Conservation (phyloP, 768 basidiomycete species). For the Auriscalpium vulgare region DNA sequence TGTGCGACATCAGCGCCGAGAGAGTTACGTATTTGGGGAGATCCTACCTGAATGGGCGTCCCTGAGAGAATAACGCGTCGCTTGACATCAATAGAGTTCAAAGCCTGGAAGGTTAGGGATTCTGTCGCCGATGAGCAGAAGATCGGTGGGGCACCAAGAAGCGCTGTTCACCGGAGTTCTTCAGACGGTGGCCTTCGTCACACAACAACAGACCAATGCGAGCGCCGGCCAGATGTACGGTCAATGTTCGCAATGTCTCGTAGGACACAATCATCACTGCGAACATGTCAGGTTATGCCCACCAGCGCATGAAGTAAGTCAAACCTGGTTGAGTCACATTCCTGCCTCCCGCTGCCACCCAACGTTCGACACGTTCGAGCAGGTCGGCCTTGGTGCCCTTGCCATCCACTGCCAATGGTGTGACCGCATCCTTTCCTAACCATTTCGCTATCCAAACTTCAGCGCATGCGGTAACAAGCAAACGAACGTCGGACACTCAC, state of each 20-base stretch:
- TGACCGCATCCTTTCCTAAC: constrained; percentile 80
- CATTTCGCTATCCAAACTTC: constrained; percentile 68
- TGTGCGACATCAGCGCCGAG: constrained; percentile 23
- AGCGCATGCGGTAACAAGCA: neutral
- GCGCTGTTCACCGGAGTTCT: constrained; percentile 75
- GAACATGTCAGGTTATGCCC: neutral
- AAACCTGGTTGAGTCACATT: constrained; percentile 88
- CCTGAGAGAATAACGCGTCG: constrained; percentile 91
- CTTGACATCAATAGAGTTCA: constrained; percentile 77
- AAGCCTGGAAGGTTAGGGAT: constrained; percentile 77
- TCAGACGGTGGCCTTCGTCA: constrained; percentile 94
- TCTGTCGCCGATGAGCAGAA: constrained; percentile 36
- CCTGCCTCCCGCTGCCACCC: constrained; percentile 84
- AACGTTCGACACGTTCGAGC: constrained; percentile 71
- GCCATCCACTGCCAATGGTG: constrained; percentile 85
- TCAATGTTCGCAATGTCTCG: constrained; percentile 82
- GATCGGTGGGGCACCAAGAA: neutral
- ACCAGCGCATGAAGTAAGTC: constrained; percentile 5
- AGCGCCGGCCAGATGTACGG: constrained; percentile 67
- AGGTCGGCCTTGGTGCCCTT: constrained; percentile 83
- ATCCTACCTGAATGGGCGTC: constrained; percentile 76
- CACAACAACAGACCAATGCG: constrained; percentile 89
- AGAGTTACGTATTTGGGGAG: neutral
- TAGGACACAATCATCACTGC: constrained; percentile 98
- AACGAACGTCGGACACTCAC: constrained; percentile 31